Evolutionary conservation across 768 basidiomycete species (phyloP).

Genomic region (Psilocybe subaeruginosa): DNA sequence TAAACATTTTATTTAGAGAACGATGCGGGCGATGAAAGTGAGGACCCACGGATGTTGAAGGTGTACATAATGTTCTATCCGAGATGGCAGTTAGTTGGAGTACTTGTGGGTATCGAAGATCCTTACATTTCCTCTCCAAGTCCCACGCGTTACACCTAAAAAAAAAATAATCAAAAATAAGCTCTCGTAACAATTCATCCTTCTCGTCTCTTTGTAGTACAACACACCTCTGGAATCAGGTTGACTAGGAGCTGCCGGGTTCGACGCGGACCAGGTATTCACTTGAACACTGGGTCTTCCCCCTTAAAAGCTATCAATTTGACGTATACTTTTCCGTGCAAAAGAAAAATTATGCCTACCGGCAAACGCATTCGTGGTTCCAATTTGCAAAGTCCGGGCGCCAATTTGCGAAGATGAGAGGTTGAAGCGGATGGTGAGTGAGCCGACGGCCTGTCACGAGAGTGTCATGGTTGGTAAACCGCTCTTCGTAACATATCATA

Average conservation of each 20-base stretch:
- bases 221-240: constrained; percentile 33
- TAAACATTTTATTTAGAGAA: not conserved
- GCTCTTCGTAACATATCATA: not conserved
- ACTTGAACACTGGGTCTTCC: constrained; percentile 35
- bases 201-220: not conserved
- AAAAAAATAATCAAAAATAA: not conserved
- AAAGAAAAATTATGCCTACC: constrained; percentile 16
- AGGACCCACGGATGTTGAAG: constrained; percentile 34
- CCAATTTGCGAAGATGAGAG: constrained; percentile 34
- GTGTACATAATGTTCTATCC: constrained; percentile 37
- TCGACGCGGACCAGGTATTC: constrained; percentile 33
- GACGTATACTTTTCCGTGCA: too few relatives aligned
- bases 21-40: too few relatives aligned
- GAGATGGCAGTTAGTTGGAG: not conserved
- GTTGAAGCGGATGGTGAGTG: constrained; percentile 32
- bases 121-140: constrained; percentile 39
- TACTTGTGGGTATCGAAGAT: not conserved
- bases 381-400: constrained; percentile 37
- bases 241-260: constrained; percentile 32
- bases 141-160: constrained; percentile 37
- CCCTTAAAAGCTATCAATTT: constrained; percentile 11
- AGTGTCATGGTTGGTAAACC: too few relatives aligned
- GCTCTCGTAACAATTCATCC: not conserved
- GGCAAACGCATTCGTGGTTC: constrained; percentile 38
- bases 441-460: constrained; percentile 27